A percentile compares a stretch with the other conserved stretches of the same genome.
These are phyloP conservation scores for Apiotrichum gamsii DNA, from an alignment of 1,284 basidiomycete species.

Conservation along the genomic window DNA sequence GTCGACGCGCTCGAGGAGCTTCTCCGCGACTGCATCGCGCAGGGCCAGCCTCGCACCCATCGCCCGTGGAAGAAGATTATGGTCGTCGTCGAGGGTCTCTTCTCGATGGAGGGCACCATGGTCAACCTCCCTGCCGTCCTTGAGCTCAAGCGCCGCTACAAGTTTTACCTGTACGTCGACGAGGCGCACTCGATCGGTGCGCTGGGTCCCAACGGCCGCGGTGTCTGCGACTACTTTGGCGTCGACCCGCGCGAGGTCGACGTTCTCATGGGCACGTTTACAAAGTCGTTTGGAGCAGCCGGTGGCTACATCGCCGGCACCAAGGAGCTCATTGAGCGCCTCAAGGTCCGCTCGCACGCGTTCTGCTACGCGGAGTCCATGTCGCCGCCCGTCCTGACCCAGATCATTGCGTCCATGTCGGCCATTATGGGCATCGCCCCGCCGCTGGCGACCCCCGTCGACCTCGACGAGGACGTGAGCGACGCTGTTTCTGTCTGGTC, in stretches of 20 bases:
- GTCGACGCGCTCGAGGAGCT: constrained; percentile 76
- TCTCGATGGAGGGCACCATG: constrained; percentile 96
- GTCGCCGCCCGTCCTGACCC: constrained; percentile 82
- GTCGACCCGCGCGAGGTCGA: constrained; percentile 77
- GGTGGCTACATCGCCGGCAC: constrained; percentile 90
- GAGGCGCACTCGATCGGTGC: constrained; percentile 98
- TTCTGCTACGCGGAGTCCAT: constrained; percentile 87
- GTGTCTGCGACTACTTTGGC: constrained; percentile 92
- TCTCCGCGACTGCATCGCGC: constrained; percentile 85
- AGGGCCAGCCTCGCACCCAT: constrained; percentile 95
- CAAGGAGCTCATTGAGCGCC: constrained; percentile 70
- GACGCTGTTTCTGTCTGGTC: constrained; percentile 49
- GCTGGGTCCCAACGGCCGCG: constrained; percentile 86
- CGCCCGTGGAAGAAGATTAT: constrained; percentile 99
- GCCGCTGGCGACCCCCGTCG: constrained; percentile 45
- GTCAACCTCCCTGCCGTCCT: constrained; percentile 77
- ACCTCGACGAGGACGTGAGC: constrained; percentile 19
- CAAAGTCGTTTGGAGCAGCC: constrained; percentile 96
- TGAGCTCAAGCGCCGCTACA: constrained; percentile 90
- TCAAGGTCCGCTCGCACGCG: constrained; percentile 77
- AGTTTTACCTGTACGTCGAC: constrained; percentile 96
- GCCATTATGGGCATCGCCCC: constrained; percentile 86
- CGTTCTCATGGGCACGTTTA: constrained; percentile 98
- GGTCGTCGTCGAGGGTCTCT: constrained; percentile 89
- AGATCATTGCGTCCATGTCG: constrained; percentile 87